Evolutionary conservation across 345 rosid genomes (phyloP).

Genomic region (Camelina sativa): DNA sequence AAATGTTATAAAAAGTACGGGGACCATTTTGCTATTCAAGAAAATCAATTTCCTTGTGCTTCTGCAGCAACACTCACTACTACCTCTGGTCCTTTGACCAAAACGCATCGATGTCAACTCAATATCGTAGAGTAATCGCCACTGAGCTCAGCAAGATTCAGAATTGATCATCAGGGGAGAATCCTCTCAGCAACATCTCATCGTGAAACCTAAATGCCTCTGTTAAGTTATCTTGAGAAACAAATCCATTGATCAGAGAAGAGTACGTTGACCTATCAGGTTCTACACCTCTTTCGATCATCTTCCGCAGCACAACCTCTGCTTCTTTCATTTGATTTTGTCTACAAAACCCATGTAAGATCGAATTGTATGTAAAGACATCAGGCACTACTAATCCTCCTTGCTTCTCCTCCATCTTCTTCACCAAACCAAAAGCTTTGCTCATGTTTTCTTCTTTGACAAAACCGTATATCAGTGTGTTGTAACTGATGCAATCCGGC

Average conservation of each 20-base stretch:
- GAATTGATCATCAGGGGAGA: conserved; percentile 77
- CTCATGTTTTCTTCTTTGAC: conserved; percentile 72
- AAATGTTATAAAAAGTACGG: background rate
- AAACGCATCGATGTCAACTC: background rate
- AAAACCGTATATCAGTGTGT: conserved; percentile 71
- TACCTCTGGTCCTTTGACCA: background rate
- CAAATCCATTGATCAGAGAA: conserved; percentile 82
- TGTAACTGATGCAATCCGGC: conserved; percentile 68
- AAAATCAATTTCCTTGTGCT: conserved; percentile 12
- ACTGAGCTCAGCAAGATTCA: conserved; percentile 24
- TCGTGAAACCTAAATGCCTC: conserved; percentile 85
- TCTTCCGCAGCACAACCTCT: conserved; percentile 59
- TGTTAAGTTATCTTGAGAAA: conserved; percentile 66
- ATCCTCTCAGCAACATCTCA: conserved; percentile 82
- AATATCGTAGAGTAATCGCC: background rate
- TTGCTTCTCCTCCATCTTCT: conserved; percentile 63
- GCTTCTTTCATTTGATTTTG: conserved; percentile 83
- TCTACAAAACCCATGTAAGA: conserved; percentile 73
- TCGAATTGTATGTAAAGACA: conserved; percentile 62
- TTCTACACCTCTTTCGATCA: conserved; percentile 63
- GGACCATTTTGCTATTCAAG: conserved; percentile 13
- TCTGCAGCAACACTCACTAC: background rate
- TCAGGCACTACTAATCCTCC: conserved; percentile 57
- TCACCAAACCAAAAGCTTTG: conserved; percentile 59
- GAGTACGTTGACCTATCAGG: conserved; percentile 73